phyloP scores from a whole-genome alignment of 148 eudicot genomes.

The Vaccinium corymbosum region DNA sequence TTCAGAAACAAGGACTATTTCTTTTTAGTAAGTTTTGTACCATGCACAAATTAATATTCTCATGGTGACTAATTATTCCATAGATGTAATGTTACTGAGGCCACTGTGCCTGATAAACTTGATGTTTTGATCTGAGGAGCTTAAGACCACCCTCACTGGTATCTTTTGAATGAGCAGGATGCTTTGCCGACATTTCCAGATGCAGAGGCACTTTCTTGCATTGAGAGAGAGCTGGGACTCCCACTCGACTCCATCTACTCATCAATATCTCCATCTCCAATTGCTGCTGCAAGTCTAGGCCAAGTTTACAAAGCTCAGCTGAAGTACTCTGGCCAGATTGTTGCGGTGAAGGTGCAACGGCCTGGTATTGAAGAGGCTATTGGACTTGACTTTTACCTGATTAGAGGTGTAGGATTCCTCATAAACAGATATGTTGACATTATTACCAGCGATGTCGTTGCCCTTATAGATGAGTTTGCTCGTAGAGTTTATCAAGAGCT shows the following conservation, averaged over 20 bases:
- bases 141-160: constrained; percentile 9
- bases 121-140: background rate
- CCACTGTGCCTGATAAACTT: background rate
- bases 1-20: background rate
- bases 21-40: background rate
- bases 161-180: constrained; percentile 56
- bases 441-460: constrained; percentile 88
- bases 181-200: constrained; percentile 96
- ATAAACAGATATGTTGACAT: constrained; percentile 82
- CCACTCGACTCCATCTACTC: constrained; percentile 84
- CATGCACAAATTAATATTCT: too few relatives aligned
- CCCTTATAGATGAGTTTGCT: constrained; percentile 96
- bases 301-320: constrained; percentile 96
- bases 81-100: background rate
- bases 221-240: constrained; percentile 78
- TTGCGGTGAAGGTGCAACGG: constrained; percentile 98
- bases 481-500: constrained; percentile 97
- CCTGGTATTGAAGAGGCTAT: constrained; percentile 98
- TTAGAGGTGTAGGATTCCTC: constrained; percentile 80
- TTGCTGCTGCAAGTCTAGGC: constrained; percentile 99
- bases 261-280: constrained; percentile 76
- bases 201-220: constrained; percentile 83
- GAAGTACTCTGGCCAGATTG: constrained; percentile 79
- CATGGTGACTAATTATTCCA: background rate
- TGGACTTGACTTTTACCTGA: constrained; percentile 89